These are phyloP conservation scores for Arabidopsis arenosa DNA, from an alignment of 345 rosid species.

Conservation along the genomic window DNA sequence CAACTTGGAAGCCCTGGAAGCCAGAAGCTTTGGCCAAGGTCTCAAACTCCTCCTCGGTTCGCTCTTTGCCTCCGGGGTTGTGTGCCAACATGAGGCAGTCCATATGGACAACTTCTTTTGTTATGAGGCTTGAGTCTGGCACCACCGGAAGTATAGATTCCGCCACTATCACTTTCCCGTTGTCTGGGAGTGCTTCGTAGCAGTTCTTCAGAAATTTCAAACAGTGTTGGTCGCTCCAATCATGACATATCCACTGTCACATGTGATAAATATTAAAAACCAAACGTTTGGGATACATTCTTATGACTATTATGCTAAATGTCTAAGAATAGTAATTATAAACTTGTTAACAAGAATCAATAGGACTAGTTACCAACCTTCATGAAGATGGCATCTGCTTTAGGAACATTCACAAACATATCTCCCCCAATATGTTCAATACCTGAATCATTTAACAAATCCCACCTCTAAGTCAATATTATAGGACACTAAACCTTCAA, in stretches of 20 bases:
- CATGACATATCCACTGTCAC: slow-evolving; percentile 84
- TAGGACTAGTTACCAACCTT: slow-evolving; percentile 53
- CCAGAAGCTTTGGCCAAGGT: slow-evolving; percentile 53
- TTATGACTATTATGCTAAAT: neutral
- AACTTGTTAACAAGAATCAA: slow-evolving; percentile 2
- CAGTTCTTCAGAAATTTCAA: slow-evolving; percentile 69
- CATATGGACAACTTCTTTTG: slow-evolving; percentile 46
- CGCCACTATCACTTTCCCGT: slow-evolving; percentile 77
- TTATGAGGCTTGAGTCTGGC: slow-evolving; percentile 67
- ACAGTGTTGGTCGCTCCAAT: slow-evolving; percentile 88
- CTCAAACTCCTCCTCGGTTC: slow-evolving; percentile 71
- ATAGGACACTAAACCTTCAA: neutral
- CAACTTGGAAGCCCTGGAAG: slow-evolving; percentile 23
- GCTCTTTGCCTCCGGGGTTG: slow-evolving; percentile 88
- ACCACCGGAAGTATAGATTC: slow-evolving; percentile 73
- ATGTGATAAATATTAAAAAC: neutral
- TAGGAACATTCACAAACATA: slow-evolving; percentile 76
- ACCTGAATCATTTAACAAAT: slow-evolving; percentile 46
- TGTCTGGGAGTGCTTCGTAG: slow-evolving; percentile 63
- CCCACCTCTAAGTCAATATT: neutral
- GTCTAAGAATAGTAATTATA: neutral
- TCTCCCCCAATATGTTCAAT: slow-evolving; percentile 85
- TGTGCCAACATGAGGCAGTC: slow-evolving; percentile 87
- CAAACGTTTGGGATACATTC: neutral
- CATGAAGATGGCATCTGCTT: slow-evolving; percentile 87